Percentiles rank a stretch among this genome's conserved stretches.
Conservation (phyloP, 1,284 basidiomycete species). For the Cronartium quercuum region DNA sequence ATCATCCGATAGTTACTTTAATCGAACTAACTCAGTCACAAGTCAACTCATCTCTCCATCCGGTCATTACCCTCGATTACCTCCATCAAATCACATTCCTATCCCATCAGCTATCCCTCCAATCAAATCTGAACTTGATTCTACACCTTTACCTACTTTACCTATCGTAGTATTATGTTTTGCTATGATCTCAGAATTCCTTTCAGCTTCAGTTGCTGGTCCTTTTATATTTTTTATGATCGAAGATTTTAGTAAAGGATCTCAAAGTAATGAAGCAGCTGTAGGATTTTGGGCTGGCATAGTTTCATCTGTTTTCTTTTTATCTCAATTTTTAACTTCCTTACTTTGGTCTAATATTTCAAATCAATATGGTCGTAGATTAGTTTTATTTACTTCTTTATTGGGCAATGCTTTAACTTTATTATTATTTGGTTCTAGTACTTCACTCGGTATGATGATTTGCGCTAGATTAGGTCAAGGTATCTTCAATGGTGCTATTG, state of each 20-base stretch:
- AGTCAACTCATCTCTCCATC: not conserved
- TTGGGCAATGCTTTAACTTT: conserved; percentile 73
- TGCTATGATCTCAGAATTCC: conserved; percentile 87
- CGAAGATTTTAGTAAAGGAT: conserved; percentile 61
- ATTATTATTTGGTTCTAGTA: conserved; percentile 76
- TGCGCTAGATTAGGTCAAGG: conserved; percentile 85
- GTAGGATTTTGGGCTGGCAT: conserved; percentile 76
- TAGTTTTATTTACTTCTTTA: conserved; percentile 76
- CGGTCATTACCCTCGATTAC: conserved; percentile 7
- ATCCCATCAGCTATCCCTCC: conserved; percentile 69
- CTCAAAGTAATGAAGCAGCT: conserved; percentile 60
- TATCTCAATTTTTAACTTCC: conserved; percentile 73
- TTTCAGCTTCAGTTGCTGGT: conserved; percentile 81
- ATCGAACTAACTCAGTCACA: conserved; percentile 4
- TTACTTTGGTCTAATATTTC: conserved; percentile 88
- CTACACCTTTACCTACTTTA: conserved; percentile 73
- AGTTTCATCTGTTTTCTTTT: conserved; percentile 54
- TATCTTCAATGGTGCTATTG: conserved; percentile 63
- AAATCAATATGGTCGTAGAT: conserved; percentile 77
- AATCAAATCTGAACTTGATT: conserved; percentile 52
- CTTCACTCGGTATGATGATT: conserved; percentile 67
- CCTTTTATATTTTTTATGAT: conserved; percentile 90
- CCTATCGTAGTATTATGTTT: conserved; percentile 83
- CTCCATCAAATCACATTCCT: conserved; percentile 50
- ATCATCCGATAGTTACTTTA: not conserved